These are phyloP conservation scores for Balansia obtecta DNA, from an alignment of 2,329 filamentous ascomycete genomes.

Conservation along the genomic window DNA sequence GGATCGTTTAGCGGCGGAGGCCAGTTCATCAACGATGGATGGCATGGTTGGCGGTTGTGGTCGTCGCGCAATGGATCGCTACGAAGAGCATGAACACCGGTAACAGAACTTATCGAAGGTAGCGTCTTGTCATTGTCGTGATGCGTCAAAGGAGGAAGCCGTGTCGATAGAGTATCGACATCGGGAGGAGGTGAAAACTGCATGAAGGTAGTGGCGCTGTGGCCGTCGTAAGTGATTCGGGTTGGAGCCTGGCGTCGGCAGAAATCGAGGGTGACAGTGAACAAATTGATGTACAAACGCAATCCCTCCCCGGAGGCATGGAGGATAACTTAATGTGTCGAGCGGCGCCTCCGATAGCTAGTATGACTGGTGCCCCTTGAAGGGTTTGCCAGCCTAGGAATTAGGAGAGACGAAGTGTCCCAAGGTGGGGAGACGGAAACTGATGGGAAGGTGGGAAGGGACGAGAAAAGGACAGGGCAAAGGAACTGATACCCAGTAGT, in stretches of 20 bases:
- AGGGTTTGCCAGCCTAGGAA: neutral
- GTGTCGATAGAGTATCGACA: constrained; percentile 16
- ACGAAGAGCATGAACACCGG: constrained; percentile 15
- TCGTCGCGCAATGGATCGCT: constrained; percentile 12
- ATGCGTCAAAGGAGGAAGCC: constrained; percentile 14
- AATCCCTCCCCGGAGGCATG: neutral
- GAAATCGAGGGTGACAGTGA: neutral
- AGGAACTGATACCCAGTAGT: neutral
- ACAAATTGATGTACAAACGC: neutral
- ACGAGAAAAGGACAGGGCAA: neutral
- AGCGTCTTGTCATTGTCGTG: constrained; percentile 19
- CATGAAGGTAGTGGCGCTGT: constrained; percentile 11
- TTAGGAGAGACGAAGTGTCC: neutral
- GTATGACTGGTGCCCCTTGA: neutral
- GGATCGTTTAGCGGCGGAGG: constrained; percentile 33
- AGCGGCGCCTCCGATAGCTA: neutral
- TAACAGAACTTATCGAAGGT: constrained; percentile 24
- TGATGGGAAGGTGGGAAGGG: no score
- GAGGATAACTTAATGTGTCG: neutral
- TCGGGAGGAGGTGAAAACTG: constrained; percentile 12
- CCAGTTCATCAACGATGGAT: constrained; percentile 25
- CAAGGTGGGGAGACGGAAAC: neutral
- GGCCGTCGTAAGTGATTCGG: neutral
- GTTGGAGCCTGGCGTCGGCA: neutral
- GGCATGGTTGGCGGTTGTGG: constrained; percentile 9